phyloP scores from a whole-genome alignment of 176 grass and related monocot genomes.

The Rhipidocladum racemiflorum region DNA sequence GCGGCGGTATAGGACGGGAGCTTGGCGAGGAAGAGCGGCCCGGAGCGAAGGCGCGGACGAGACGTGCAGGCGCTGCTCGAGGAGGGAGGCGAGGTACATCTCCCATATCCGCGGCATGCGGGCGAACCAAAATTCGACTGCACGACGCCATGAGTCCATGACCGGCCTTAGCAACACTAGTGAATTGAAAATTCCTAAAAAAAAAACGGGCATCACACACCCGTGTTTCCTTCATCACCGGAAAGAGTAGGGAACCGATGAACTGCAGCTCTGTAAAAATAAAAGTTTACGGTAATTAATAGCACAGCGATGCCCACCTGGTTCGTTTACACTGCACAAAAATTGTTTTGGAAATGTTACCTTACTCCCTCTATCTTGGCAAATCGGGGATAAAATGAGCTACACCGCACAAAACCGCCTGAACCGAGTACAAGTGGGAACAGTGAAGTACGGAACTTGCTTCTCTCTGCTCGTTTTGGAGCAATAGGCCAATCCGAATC shows the following conservation, averaged over 20 bases:
- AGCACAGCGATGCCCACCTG: neutral
- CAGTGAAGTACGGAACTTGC: neutral
- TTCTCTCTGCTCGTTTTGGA: neutral
- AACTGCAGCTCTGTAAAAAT: neutral
- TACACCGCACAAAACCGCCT: neutral
- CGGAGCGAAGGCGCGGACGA: too few species aligned
- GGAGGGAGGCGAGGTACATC: too few species aligned
- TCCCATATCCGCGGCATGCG: too few species aligned
- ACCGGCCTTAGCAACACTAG: neutral
- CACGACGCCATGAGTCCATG: too few species aligned
- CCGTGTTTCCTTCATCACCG: neutral
- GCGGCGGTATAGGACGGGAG: too few species aligned
- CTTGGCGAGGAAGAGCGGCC: too few species aligned
- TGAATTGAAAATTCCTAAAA: neutral
- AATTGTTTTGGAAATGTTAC: neutral
- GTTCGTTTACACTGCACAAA: conserved; percentile 11
- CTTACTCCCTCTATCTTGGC: neutral
- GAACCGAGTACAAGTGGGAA: neutral
- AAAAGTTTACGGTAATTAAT: neutral
- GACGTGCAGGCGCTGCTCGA: too few species aligned
- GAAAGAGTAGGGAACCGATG: neutral
- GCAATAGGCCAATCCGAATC: neutral
- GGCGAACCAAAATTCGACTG: too few species aligned
- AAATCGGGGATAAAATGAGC: neutral
- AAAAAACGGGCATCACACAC: neutral